Conservation (phyloP, 306 rosid species). For the Sicyos baderoa region DNA sequence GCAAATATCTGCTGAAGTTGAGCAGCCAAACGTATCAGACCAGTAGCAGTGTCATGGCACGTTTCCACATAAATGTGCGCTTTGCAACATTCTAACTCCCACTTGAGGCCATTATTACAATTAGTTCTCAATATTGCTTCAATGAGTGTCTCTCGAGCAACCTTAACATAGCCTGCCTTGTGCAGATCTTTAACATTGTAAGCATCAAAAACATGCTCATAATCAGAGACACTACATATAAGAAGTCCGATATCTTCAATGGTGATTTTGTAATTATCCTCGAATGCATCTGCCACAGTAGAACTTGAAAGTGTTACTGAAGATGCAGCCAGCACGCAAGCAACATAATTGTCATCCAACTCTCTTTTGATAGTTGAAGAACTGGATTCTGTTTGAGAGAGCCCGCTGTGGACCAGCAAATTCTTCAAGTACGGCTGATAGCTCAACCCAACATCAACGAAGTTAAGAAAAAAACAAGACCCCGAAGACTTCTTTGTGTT, state of each 20-base stretch:
- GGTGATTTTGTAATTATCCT: constrained; percentile 42
- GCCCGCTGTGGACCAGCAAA: constrained; percentile 32
- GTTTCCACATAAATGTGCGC: constrained; percentile 67
- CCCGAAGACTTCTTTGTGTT: constrained; percentile 30
- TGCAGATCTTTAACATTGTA: constrained; percentile 60
- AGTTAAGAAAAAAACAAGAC: constrained; percentile 57
- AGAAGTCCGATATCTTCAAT: constrained; percentile 77
- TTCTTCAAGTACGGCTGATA: constrained; percentile 74
- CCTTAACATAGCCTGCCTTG: constrained; percentile 66
- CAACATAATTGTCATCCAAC: constrained; percentile 40
- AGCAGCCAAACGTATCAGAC: constrained; percentile 65
- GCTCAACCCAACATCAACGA: constrained; percentile 77
- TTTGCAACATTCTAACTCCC: constrained; percentile 76
- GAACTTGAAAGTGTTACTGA: constrained; percentile 62
- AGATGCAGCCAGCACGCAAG: constrained; percentile 89
- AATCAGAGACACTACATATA: constrained; percentile 40
- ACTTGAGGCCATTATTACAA: constrained; percentile 59
- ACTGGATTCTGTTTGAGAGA: constrained; percentile 33
- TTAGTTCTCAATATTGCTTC: constrained; percentile 72
- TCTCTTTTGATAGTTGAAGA: constrained; percentile 42
- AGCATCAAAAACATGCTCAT: constrained; percentile 36
- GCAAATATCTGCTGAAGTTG: constrained; percentile 89
- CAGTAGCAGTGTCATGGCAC: constrained; percentile 73
- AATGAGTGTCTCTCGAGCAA: constrained; percentile 70
- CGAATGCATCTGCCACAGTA: constrained; percentile 34